Conservation (phyloP, 2,329 filamentous ascomycete genomes). For the Blumeria hordei region DNA sequence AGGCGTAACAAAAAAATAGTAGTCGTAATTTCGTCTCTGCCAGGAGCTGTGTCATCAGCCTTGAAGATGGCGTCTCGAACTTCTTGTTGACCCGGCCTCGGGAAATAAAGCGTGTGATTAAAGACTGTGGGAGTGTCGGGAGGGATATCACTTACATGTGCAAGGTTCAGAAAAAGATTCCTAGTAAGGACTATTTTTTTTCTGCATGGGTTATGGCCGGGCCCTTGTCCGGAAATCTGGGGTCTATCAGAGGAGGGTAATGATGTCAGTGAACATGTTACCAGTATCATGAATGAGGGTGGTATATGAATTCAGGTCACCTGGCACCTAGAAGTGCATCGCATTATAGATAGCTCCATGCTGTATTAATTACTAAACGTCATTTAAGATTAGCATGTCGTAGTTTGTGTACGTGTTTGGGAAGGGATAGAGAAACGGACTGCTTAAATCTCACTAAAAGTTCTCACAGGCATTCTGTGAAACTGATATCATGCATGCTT, state of each 20-base stretch:
- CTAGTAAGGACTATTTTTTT: background rate
- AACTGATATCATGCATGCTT: no score
- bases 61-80: background rate
- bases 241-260: background rate
- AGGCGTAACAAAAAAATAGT: background rate
- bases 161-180: background rate
- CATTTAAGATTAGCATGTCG: no score
- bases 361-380: no score
- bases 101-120: background rate
- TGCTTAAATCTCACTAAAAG: no score
- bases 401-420: no score
- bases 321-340: no score
- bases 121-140: background rate
- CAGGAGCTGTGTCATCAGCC: background rate
- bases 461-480: no score
- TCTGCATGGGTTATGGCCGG: background rate
- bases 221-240: background rate
- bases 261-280: no score
- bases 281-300: no score
- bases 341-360: no score
- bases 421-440: no score
- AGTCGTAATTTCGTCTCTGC: background rate
- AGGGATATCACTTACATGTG: background rate
- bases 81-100: background rate
- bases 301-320: no score